Conservation (phyloP, 768 basidiomycete species). For the Mycena crocata region DNA sequence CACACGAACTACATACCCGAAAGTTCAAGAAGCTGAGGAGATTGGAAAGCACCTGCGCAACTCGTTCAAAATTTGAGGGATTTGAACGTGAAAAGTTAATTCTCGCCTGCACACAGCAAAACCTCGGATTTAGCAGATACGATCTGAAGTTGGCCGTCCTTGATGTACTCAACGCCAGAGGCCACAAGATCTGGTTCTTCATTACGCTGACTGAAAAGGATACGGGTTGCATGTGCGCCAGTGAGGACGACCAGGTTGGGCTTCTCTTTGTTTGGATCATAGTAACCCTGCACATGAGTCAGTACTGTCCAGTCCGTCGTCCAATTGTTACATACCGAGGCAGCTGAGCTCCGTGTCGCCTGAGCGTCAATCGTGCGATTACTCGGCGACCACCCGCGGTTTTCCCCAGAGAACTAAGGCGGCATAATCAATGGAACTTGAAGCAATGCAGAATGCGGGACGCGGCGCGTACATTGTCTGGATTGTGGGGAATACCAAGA, state of each 20-base stretch:
- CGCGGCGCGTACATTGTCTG: constrained; percentile 22
- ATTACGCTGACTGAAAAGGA: constrained; percentile 26
- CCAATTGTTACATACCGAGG: constrained; percentile 23
- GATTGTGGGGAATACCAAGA: constrained; percentile 32
- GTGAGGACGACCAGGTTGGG: constrained; percentile 40
- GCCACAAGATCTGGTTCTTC: constrained; percentile 18
- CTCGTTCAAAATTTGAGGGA: not conserved
- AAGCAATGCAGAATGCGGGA: not conserved
- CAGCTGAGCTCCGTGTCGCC: constrained; percentile 32
- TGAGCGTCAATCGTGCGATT: constrained; percentile 30
- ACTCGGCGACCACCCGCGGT: constrained; percentile 30
- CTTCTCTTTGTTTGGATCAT: constrained; percentile 28
- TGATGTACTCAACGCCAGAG: constrained; percentile 36
- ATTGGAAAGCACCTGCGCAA: constrained; percentile 41
- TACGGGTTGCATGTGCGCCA: constrained; percentile 27
- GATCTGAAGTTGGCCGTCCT: constrained; percentile 32
- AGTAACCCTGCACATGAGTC: not conserved
- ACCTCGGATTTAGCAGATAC: constrained; percentile 54
- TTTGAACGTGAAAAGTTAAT: not conserved
- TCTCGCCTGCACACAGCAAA: constrained; percentile 53
- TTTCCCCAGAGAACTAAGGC: constrained; percentile 32
- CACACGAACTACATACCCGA: constrained; percentile 32
- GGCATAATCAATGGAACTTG: not conserved
- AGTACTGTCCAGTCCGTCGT: not conserved
- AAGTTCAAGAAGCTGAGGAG: constrained; percentile 45